Base-by-base conservation (phyloP, 78 protist genomes). In the Polysphondylium violaceum region DNA sequence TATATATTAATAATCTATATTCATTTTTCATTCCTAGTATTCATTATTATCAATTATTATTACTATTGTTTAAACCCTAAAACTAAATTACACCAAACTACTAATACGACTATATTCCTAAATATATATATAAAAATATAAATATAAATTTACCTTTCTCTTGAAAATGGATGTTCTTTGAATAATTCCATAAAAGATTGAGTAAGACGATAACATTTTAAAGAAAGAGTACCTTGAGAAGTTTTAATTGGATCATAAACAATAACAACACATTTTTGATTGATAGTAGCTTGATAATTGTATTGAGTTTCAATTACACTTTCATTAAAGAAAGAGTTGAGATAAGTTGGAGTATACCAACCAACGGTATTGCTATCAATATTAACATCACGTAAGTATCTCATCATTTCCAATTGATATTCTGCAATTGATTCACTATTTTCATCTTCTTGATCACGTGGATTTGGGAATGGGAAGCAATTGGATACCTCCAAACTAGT, bases 311-410 rank as follows among this genome's bases (percentile, higher is more conserved):
- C 96, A 72, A 94, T 87, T 47, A 92, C 93, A 9, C 55, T 40
- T 58, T 87, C 87, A 25, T 74, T 73, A 38, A 88, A 74, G 93
- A 76, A 86, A 9, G 95, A 67, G 5, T 94, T 94, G 47, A 92
- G 61, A 78, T 81, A 92, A 12, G 96, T 79, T 41, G 95, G 79
- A 43, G 83, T 73, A 94, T 96, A 96, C 96, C 96, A 96, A 19
- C 98, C 98, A 17, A 96, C 98, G 1, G 93, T 55, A 60, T 94
- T 85, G 64, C 72, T 27, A 71, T 96, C 98, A 25, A 88, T 95
- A 40, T 96, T 96, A 47, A 96, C 96, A 33, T 92, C 96, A 33
- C 94, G 95, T 56, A 94, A 69, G 33, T 29, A 79, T 21, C 93
- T 56, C 93, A 96, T 83, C 94, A 89, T 93, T 38, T 93, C 88